Percentiles rank a stretch among this genome's conserved stretches.
phyloP scores from a whole-genome alignment of 169 alveolate species.

The Plasmodium malariae region DNA sequence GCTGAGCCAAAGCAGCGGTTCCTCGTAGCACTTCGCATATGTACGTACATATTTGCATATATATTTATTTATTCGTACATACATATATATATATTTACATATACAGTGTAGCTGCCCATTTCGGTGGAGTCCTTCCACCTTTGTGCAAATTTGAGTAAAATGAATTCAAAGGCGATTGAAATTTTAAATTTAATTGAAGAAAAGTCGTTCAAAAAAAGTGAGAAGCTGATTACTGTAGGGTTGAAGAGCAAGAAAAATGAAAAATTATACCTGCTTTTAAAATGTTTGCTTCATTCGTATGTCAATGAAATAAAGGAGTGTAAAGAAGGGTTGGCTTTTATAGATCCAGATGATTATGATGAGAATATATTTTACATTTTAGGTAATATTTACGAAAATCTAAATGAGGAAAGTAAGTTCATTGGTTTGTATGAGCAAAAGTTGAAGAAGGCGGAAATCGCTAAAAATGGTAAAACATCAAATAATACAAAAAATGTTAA shows the following conservation, averaged over 20 bases:
- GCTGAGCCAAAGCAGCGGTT: no score
- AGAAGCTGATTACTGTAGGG: constrained; percentile 36
- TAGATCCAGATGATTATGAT: constrained; percentile 28
- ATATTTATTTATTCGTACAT: constrained; percentile 11
- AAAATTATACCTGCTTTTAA: constrained; percentile 33
- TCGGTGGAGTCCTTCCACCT: background rate
- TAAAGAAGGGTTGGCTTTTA: background rate
- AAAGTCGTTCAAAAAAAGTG: constrained; percentile 55
- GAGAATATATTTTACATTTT: constrained; percentile 42
- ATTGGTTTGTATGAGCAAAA: constrained; percentile 37
- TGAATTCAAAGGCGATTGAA: constrained; percentile 61
- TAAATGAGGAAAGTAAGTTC: constrained; percentile 43
- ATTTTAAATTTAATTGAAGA: constrained; percentile 53
- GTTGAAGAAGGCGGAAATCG: constrained; percentile 13
- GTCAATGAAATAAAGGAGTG: constrained; percentile 60
- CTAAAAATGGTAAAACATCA: no score
- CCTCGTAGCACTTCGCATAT: no score
- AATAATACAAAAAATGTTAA: no score
- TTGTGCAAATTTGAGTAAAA: constrained; percentile 1
- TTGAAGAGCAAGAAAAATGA: constrained; percentile 55
- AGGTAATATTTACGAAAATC: constrained; percentile 30
- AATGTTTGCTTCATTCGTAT: constrained; percentile 43
- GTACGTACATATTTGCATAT: constrained; percentile 9
- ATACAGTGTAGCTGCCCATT: background rate
- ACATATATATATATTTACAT: constrained; percentile 1